Percentiles rank a stretch among this genome's conserved stretches.
Conservation (phyloP, 345 rosid species). For the Laguncularia racemosa region DNA sequence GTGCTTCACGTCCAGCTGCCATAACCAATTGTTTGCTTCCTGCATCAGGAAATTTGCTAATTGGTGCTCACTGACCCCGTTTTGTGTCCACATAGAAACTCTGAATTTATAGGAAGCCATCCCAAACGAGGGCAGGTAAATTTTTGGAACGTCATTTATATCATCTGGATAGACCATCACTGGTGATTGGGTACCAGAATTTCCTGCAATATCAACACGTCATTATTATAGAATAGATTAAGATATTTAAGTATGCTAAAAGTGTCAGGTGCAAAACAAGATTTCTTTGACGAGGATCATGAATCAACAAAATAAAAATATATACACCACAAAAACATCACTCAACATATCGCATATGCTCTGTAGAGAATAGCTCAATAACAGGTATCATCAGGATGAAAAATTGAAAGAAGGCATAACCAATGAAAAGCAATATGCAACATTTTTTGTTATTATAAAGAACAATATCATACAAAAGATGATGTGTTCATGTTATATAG, state of each 20-base stretch:
- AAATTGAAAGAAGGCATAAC: no score
- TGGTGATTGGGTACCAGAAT: conserved; percentile 17
- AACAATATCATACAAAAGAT: no score
- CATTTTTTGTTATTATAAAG: no score
- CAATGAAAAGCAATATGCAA: no score
- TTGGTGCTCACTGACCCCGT: conserved; percentile 34
- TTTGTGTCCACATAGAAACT: conserved; percentile 74
- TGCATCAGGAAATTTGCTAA: conserved; percentile 39
- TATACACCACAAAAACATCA: no score
- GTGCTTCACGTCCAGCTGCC: conserved; percentile 49
- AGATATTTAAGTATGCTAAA: background rate
- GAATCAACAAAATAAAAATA: no score
- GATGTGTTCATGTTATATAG: no score
- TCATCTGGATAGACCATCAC: conserved; percentile 16
- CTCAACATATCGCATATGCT: no score
- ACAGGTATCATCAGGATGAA: no score
- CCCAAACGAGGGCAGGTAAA: conserved; percentile 52
- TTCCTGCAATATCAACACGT: conserved; percentile 20
- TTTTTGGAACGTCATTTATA: conserved; percentile 29
- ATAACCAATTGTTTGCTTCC: conserved; percentile 63
- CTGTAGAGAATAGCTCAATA: no score
- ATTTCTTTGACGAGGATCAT: no score
- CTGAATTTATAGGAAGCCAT: conserved; percentile 80
- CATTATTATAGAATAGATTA: conserved; percentile 1
- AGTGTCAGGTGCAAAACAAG: no score